Conservation (phyloP, 208 protist species). For the Trypanosoma avium region DNA sequence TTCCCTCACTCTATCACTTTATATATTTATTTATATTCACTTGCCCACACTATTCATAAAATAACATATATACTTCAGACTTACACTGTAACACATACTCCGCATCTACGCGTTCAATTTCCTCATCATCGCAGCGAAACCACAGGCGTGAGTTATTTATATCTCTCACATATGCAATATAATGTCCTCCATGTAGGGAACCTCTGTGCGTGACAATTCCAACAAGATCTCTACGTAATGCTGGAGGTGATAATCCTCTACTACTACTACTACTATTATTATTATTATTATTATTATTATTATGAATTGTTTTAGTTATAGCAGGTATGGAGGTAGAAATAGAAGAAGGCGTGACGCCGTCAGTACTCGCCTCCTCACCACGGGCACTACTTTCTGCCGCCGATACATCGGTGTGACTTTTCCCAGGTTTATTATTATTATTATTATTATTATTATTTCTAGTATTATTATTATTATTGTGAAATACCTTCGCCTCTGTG, state of each 20-base stretch:
- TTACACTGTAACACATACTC: conserved; percentile 45
- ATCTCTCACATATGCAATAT: conserved; percentile 83
- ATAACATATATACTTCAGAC: conserved; percentile 76
- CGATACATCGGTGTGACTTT: no score
- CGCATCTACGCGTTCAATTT: conserved; percentile 71
- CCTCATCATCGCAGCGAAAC: conserved; percentile 89
- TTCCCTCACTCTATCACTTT: not conserved
- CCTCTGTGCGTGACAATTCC: conserved; percentile 85
- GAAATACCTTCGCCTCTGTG: not conserved
- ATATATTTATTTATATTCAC: not conserved
- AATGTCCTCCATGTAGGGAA: conserved; percentile 83
- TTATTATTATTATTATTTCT: not conserved
- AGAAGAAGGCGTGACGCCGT: no score
- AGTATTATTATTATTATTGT: not conserved
- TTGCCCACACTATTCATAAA: conserved; percentile 67
- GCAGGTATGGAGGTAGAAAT: no score
- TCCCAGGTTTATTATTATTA: no score
- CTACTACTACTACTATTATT: not conserved
- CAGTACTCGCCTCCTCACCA: no score
- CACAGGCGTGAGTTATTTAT: conserved; percentile 48
- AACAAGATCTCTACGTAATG: conserved; percentile 56
- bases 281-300: no score
- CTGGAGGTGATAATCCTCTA: conserved; percentile 10
- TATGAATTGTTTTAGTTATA: no score
- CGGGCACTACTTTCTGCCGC: no score